Base-by-base conservation (phyloP, 805 yeast genomes). In the Clavispora vitiphila region DNA sequence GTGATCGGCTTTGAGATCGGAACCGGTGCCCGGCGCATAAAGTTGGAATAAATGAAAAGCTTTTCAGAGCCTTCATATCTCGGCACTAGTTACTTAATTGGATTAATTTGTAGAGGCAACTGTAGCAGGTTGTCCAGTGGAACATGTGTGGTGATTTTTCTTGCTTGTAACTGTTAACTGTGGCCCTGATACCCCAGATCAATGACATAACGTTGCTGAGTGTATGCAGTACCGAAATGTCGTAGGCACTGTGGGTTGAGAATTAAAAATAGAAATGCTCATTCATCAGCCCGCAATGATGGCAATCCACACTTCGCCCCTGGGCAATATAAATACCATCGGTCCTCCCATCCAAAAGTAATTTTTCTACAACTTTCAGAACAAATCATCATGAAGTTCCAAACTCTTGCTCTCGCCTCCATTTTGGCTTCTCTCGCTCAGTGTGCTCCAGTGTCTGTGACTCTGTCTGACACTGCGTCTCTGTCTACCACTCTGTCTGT, bases 341-440 rank as follows among this genome's bases (percentile, higher is more conserved):
- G 22, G 22, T 26, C 7, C 27, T 32, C 18, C 38, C n/a, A n/a
- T 38, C 35, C 10, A 12, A 34, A 9, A 5, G 14, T 30, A 14
- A 37, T 30, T 29, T 35, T 31, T 38, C 38, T 21, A 22, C 41
- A 32, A 32, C 39, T 12, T 26, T 4, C 39, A 37, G 37, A 37
- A 20, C 16, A 34, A 31, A 31, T 15, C 27, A 38, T 16, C 35
- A 46, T 46, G 50, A 40, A 46, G 39, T 32, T 32, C 16, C 43
- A 21, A 26, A 36, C 47, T 25, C 36, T 54, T 38, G 44, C 57
- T 15, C 30, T 43, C 23, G 40, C 49, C 30, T 39, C 47, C 10
- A 36, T 37, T 23, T 24, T 47, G 14, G 37, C 54, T 11, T 29
- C 53, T n/a, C 40, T 55, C 7, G 48, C 50, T 21, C 51, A 58